Evolutionary conservation across 2,329 filamentous ascomycete genomes (phyloP).

Genomic region (Verticillium nubilum): DNA sequence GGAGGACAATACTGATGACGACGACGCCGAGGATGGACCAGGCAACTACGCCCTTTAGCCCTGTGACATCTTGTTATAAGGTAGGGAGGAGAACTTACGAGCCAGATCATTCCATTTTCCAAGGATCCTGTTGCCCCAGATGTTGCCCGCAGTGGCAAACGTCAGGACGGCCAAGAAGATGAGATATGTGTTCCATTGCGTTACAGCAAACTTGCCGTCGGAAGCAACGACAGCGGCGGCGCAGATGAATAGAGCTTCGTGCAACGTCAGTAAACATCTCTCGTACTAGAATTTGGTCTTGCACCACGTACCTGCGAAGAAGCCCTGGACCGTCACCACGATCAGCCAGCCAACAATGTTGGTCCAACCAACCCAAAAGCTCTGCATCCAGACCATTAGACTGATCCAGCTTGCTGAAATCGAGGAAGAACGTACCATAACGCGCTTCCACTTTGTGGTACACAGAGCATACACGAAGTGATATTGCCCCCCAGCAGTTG

Average conservation of each 20-base stretch:
- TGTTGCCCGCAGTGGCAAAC: conserved; percentile 30
- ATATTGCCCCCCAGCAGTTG: conserved; percentile 40
- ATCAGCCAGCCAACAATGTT: conserved; percentile 41
- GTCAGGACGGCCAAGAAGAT: conserved; percentile 34
- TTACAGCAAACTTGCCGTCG: conserved; percentile 27
- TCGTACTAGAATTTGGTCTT: background rate
- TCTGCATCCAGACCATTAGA: conserved; percentile 18
- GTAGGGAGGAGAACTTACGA: conserved; percentile 15
- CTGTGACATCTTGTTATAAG: accelerated
- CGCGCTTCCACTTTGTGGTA: conserved; percentile 29
- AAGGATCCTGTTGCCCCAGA: conserved; percentile 34
- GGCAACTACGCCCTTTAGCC: conserved; percentile 20
- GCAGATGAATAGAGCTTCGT: conserved; percentile 34
- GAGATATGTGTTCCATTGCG: conserved; percentile 33
- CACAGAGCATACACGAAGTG: conserved; percentile 36
- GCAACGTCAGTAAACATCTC: background rate
- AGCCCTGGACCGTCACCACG: conserved; percentile 35
- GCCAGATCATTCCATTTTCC: conserved; percentile 35
- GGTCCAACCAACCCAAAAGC: conserved; percentile 37
- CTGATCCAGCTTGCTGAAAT: background rate
- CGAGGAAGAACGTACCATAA: conserved; percentile 19
- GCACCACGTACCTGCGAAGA: conserved; percentile 29
- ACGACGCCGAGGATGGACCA: conserved; percentile 36
- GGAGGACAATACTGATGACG: conserved; percentile 36
- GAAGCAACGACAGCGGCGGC: conserved; percentile 35